A percentile compares a stretch with the other conserved stretches of the same genome.
phyloP scores from a whole-genome alignment of 768 basidiomycete genomes.

The Kwoniella sp. region DNA sequence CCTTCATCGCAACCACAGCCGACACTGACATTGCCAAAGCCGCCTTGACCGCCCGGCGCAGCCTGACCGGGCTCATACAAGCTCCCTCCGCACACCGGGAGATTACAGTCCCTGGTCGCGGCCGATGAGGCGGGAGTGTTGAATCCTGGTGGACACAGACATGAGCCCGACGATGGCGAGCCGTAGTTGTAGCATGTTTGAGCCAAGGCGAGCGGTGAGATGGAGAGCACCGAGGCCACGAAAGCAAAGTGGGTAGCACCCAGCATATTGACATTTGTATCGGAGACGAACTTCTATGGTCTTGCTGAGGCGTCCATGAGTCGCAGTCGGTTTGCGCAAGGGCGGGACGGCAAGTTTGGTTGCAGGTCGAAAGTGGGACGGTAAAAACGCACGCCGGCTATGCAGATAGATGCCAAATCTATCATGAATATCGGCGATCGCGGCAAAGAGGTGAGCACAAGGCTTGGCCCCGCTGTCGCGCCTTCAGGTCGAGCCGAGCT shows the following conservation, averaged over 20 bases:
- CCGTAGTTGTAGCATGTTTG: slow-evolving; percentile 73
- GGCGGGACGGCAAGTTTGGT: too few relatives aligned
- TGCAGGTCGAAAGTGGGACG: too few relatives aligned
- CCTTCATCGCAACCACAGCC: slow-evolving; percentile 71
- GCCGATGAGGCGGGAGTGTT: slow-evolving; percentile 30
- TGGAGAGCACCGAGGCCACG: neutral
- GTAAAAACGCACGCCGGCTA: too few relatives aligned
- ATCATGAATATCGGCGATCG: too few relatives aligned
- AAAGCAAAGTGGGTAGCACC: neutral
- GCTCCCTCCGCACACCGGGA: slow-evolving; percentile 74
- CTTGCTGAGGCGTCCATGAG: too few relatives aligned
- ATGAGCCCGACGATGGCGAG: slow-evolving; percentile 61
- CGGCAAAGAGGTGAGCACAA: too few relatives aligned
- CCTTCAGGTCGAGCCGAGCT: too few relatives aligned
- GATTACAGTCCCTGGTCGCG: slow-evolving; percentile 21
- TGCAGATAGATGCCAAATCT: too few relatives aligned
- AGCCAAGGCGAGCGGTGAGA: slow-evolving; percentile 10
- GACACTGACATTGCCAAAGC: slow-evolving; percentile 68
- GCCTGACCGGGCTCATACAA: slow-evolving; percentile 65
- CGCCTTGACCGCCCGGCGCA: slow-evolving; percentile 60
- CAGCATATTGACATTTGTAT: neutral
- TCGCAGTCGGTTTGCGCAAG: too few relatives aligned
- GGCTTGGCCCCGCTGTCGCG: too few relatives aligned
- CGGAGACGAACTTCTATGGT: too few relatives aligned
- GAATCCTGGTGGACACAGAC: slow-evolving; percentile 80